Conservation (phyloP, 2,329 filamentous ascomycete genomes). For the Trichoderma sp. region DNA sequence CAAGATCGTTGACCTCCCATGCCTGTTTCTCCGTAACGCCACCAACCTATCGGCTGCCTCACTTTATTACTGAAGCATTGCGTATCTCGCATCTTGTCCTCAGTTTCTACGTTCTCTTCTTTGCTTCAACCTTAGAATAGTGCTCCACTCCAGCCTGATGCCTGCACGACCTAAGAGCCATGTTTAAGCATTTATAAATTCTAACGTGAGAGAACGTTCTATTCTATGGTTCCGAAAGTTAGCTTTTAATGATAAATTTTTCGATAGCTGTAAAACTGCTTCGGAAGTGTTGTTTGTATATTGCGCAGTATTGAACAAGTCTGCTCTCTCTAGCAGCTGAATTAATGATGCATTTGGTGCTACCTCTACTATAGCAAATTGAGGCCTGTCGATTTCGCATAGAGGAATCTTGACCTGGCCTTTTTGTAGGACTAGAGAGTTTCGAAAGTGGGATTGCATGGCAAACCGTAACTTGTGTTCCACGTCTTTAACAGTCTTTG, state of each 20-base stretch:
- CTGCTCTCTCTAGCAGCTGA: neutral
- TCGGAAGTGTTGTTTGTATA: neutral
- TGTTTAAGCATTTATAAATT: neutral
- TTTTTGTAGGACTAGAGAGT: neutral
- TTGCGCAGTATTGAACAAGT: neutral
- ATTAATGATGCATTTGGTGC: neutral
- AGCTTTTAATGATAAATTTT: neutral
- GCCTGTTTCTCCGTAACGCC: too few species aligned
- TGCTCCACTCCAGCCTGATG: neutral
- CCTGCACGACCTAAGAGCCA: neutral
- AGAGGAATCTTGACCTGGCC: neutral
- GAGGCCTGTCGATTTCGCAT: neutral
- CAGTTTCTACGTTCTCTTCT: neutral
- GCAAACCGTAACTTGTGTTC: neutral
- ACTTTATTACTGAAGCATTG: too few species aligned
- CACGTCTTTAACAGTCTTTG: neutral
- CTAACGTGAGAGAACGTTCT: neutral
- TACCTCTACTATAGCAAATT: neutral
- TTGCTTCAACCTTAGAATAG: neutral
- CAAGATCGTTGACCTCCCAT: too few species aligned
- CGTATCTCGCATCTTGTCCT: neutral
- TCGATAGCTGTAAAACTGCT: neutral
- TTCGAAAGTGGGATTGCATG: neutral
- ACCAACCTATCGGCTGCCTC: too few species aligned
- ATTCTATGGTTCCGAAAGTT: neutral